Conservation (phyloP, 805 yeast genomes). For the Yarrowia osloensis region DNA sequence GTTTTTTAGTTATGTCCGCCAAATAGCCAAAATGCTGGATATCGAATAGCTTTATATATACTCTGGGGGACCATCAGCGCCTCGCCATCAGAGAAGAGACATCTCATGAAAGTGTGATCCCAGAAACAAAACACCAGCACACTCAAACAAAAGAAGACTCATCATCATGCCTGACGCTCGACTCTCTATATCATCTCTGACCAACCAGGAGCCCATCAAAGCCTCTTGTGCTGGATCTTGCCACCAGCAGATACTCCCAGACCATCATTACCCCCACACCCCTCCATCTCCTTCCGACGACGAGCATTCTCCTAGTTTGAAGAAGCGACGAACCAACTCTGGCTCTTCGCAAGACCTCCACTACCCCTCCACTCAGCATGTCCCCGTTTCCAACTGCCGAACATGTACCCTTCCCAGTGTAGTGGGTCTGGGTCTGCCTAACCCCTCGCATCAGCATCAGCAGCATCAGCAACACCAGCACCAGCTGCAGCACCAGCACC, state of each 20-base stretch:
- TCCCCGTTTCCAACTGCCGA: conserved; percentile 22
- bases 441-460: conserved; percentile 16
- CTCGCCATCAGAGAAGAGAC: conserved; percentile 25
- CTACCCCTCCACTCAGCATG: conserved; percentile 13
- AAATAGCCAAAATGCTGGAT: conserved; percentile 22
- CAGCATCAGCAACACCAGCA: background rate
- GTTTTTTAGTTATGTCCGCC: conserved; percentile 22
- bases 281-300: conserved; percentile 28
- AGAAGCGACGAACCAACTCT: conserved; percentile 22
- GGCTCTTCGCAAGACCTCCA: conserved; percentile 6
- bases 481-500: conserved; percentile 3
- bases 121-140: background rate
- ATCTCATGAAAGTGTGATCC: conserved; percentile 25
- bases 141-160: background rate
- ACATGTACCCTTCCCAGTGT: conserved; percentile 17
- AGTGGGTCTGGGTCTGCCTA: conserved; percentile 20
- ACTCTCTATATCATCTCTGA: conserved; percentile 27
- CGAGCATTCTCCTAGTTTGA: conserved; percentile 24
- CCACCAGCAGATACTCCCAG: conserved; percentile 21
- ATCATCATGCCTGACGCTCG: conserved; percentile 26
- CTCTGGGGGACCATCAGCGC: conserved; percentile 21
- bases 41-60: conserved; percentile 27
- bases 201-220: conserved; percentile 27
- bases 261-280: conserved; percentile 22
- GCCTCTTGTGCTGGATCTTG: conserved; percentile 13